Percentiles rank a stretch among this genome's conserved stretches.
These are phyloP conservation scores for Sisymbrium irio DNA, from an alignment of 345 rosid genomes.

Conservation along the genomic window DNA sequence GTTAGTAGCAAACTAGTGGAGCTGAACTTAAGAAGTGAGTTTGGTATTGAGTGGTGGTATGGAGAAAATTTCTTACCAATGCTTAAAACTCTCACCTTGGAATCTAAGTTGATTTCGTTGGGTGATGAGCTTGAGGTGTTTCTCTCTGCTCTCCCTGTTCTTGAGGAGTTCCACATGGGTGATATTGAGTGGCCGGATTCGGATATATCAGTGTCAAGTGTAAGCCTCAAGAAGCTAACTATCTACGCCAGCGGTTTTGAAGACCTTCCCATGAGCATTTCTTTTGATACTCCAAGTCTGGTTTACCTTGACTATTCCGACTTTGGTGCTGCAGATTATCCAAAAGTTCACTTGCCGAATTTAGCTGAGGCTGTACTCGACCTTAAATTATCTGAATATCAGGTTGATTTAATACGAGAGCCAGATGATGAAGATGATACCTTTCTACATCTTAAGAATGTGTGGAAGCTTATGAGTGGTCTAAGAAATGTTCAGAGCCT, in stretches of 20 bases:
- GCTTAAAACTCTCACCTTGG: background rate
- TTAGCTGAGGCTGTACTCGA: background rate
- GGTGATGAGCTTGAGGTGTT: no score
- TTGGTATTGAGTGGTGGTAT: background rate
- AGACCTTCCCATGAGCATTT: background rate
- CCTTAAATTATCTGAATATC: background rate
- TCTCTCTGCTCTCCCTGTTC: background rate
- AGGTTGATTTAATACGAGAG: background rate
- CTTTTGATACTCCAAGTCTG: background rate
- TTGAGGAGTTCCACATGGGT: background rate
- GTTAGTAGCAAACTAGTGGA: background rate
- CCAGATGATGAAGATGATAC: background rate
- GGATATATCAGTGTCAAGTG: background rate
- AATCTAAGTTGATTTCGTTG: no score
- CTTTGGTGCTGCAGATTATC: background rate
- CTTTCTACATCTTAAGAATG: background rate
- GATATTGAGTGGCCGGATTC: background rate
- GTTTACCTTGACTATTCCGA: background rate
- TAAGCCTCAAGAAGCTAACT: background rate
- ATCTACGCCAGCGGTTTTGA: background rate
- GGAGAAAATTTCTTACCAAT: background rate
- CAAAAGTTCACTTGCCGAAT: background rate
- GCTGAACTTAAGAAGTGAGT: background rate
- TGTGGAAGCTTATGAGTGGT: slow-evolving; percentile 1
- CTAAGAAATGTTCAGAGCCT: slow-evolving; percentile 6